Conservation (phyloP, 1,284 basidiomycete species). For the Amylostereum chailletii region DNA sequence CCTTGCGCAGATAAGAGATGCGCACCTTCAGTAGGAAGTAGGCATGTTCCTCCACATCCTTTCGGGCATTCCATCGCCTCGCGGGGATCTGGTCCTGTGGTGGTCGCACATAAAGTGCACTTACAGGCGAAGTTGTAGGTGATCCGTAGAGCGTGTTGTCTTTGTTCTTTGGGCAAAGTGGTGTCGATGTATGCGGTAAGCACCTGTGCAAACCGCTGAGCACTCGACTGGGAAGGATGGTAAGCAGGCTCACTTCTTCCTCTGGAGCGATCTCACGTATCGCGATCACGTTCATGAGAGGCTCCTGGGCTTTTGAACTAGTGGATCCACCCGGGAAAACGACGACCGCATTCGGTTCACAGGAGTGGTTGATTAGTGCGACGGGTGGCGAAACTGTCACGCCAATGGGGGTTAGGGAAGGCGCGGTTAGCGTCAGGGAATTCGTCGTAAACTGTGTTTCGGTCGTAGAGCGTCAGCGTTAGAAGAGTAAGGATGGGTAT, state of each 20-base stretch:
- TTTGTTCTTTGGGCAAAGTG: slow-evolving; percentile 49
- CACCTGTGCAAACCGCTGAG: slow-evolving; percentile 26
- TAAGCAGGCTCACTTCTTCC: slow-evolving; percentile 56
- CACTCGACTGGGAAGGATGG: slow-evolving; percentile 4
- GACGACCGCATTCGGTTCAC: slow-evolving; percentile 82
- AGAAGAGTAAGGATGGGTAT: no score
- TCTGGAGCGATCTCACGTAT: slow-evolving; percentile 52
- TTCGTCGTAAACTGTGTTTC: slow-evolving; percentile 72
- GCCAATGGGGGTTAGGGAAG: slow-evolving; percentile 72
- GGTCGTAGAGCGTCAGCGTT: no score
- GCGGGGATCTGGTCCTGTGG: slow-evolving; percentile 48
- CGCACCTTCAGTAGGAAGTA: slow-evolving; percentile 48
- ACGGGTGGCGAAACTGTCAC: slow-evolving; percentile 70
- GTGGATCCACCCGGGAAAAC: slow-evolving; percentile 66
- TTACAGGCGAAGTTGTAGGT: slow-evolving; percentile 78
- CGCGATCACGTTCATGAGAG: slow-evolving; percentile 65
- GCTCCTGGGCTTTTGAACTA: slow-evolving; percentile 33
- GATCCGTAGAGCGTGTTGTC: slow-evolving; percentile 53
- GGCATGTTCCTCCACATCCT: slow-evolving; percentile 52
- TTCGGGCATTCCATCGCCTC: slow-evolving; percentile 62
- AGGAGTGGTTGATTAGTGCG: slow-evolving; percentile 88
- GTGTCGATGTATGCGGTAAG: slow-evolving; percentile 83
- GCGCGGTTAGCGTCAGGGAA: slow-evolving; percentile 77
- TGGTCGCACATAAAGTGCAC: slow-evolving; percentile 51
- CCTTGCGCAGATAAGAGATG: not conserved